Base-by-base conservation (phyloP, 2,329 filamentous ascomycete species). In the Oidium heveae region DNA sequence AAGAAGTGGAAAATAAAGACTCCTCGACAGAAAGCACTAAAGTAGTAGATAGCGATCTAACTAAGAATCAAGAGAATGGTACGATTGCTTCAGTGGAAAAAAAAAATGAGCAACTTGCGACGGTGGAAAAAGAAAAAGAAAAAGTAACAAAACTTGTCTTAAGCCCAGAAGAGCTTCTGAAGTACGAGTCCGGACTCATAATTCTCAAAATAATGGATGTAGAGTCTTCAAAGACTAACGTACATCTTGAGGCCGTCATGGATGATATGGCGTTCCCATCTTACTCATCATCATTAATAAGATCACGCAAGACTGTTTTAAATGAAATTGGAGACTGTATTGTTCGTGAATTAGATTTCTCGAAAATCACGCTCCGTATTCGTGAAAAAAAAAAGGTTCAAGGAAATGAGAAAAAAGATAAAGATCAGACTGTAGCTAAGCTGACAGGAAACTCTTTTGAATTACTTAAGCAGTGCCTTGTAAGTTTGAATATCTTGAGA, bases 341-440 rank as follows among this genome's bases (percentile, higher is more conserved):
- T 68, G 84, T 98, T 57, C 86, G 91, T 58, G 91, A 98, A 67
- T 74, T 98, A n/a, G 93, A 98, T 59, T 88, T 95, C 62, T 98
- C 91, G 2, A 84, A 83, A 60, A 79, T 98, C 56, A 96, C 88
- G 0, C 74, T 98, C 59, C 84, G 87, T 56, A 74, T 95, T 51
- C 80, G 86, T 46, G 84, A 89, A 63, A 86, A 87, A 65, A 74
- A 78, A 16, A 83, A 94, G 59, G 78, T 77, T 62, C 80, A 81
- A 58, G 79, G 80, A 22, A 77, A 83, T 51, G 80, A 74, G 43
- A 69, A 75, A 68, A 70, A 58, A 54, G 76, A 83, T 47, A 73
- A 86, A 59, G 76, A 83, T 46, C 73, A 86, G 59, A 79, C 84
- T 33, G 74, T 95, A 60, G 86, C 87, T 13, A 87, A 84, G 60